Evolutionary conservation across 306 rosid genomes (phyloP).

Genomic region (Alnus rubra): DNA sequence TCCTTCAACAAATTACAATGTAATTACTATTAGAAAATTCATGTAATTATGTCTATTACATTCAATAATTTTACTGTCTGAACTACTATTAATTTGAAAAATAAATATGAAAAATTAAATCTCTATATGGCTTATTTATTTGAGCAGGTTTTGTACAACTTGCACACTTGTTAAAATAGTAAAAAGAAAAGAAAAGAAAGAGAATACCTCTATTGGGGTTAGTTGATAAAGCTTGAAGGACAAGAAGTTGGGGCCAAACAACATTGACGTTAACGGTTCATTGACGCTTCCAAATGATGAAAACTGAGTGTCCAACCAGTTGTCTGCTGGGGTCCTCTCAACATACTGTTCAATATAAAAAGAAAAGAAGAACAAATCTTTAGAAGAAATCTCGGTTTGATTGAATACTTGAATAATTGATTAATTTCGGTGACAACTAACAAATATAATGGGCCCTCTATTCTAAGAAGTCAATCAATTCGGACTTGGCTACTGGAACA

Average conservation of each 20-base stretch:
- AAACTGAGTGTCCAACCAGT: conserved; percentile 42
- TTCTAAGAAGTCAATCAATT: too few species aligned
- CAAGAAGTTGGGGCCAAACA: conserved; percentile 38
- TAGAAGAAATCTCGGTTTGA: background rate
- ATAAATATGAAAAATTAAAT: too few species aligned
- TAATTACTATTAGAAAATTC: background rate
- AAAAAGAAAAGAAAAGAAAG: background rate
- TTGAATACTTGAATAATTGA: background rate
- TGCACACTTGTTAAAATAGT: too few species aligned
- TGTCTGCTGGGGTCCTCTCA: conserved; percentile 24
- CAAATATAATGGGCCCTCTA: too few species aligned
- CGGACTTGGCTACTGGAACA: too few species aligned
- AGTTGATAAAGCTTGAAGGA: conserved; percentile 47
- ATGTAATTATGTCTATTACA: too few species aligned
- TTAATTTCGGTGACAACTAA: too few species aligned
- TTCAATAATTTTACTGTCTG: too few species aligned
- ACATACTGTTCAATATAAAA: conserved; percentile 19
- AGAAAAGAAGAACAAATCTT: background rate
- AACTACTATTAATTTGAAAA: too few species aligned
- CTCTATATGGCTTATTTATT: too few species aligned
- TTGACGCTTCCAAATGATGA: conserved; percentile 25
- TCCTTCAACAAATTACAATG: conserved; percentile 36
- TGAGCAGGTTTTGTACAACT: too few species aligned
- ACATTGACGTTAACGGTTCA: conserved; percentile 30
- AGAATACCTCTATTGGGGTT: conserved; percentile 49